These are phyloP conservation scores for Platanus orientalis DNA, from an alignment of 164 flowering plant genomes.

Conservation along the genomic window DNA sequence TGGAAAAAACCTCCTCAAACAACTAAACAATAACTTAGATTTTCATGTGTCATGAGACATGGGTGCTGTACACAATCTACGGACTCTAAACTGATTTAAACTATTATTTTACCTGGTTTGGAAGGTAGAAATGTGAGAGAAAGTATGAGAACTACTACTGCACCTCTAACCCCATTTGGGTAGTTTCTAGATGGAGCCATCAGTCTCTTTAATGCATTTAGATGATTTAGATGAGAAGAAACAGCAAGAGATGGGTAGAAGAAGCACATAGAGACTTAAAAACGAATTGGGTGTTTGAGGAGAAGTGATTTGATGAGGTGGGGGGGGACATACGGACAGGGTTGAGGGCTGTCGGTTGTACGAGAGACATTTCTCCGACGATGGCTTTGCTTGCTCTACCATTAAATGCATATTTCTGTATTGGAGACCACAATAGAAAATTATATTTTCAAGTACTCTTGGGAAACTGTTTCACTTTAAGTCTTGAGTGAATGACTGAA, in stretches of 20 bases:
- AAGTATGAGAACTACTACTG: conserved; percentile 23
- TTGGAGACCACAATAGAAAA: neutral
- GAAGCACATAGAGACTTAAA: neutral
- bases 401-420: conserved; percentile 12
- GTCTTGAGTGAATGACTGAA: conserved; percentile 15
- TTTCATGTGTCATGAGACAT: conserved; percentile 5
- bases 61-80: neutral
- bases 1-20: neutral
- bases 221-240: no score
- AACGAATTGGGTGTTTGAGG: neutral
- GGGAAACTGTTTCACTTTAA: conserved; percentile 21
- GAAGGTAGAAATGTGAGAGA: conserved; percentile 24
- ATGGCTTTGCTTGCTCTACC: conserved; percentile 12
- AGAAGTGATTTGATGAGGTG: no score
- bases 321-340: no score
- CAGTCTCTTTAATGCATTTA: neutral
- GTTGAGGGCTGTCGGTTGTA: conserved; percentile 15
- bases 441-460: conserved; percentile 3
- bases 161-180: conserved; percentile 12
- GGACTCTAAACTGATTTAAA: neutral
- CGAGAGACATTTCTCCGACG: conserved; percentile 31
- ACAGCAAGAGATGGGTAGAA: neutral
- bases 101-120: conserved; percentile 27
- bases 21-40: conserved; percentile 7
- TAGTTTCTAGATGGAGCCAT: conserved; percentile 32